A percentile compares a stretch with the other conserved stretches of the same genome.
Evolutionary conservation across 106 monocot species (phyloP).

Genomic region (Agapanthus africanus): DNA sequence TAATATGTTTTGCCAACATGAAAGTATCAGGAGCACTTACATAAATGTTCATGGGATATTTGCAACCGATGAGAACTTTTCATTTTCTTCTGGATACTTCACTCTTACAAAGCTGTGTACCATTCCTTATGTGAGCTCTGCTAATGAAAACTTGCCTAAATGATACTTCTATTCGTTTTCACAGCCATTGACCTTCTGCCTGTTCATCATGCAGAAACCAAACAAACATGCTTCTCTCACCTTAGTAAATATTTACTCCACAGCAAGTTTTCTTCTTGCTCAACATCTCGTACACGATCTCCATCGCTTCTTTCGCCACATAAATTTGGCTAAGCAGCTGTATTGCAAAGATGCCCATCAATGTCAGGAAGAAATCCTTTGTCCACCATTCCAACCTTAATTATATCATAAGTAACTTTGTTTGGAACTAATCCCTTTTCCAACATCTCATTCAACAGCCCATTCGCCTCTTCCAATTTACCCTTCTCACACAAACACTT

Average conservation of each 20-base stretch:
- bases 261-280: not conserved
- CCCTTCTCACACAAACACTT: conserved; percentile 54
- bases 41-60: not conserved
- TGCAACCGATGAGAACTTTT: not conserved
- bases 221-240: not conserved
- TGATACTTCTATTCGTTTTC: not conserved
- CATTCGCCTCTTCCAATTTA: conserved; percentile 57
- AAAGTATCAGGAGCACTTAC: not conserved
- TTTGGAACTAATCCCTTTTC: conserved; percentile 86
- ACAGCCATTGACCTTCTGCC: not conserved
- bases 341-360: conserved; percentile 54
- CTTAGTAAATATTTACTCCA: not conserved
- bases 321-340: conserved; percentile 10
- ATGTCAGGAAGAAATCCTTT: conserved; percentile 82
- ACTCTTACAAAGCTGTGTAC: not conserved
- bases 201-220: not conserved
- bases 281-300: not conserved
- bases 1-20: not conserved
- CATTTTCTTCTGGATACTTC: not conserved
- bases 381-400: conserved; percentile 69
- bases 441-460: conserved; percentile 86
- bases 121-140: not conserved
- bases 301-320: not conserved
- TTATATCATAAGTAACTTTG: conserved; percentile 70
- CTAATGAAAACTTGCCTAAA: not conserved